Evolutionary conservation across 2,329 filamentous ascomycete genomes (phyloP), one percentile per base, ranked within the genome.

Genomic region (Aspergillus nomiae): DNA sequence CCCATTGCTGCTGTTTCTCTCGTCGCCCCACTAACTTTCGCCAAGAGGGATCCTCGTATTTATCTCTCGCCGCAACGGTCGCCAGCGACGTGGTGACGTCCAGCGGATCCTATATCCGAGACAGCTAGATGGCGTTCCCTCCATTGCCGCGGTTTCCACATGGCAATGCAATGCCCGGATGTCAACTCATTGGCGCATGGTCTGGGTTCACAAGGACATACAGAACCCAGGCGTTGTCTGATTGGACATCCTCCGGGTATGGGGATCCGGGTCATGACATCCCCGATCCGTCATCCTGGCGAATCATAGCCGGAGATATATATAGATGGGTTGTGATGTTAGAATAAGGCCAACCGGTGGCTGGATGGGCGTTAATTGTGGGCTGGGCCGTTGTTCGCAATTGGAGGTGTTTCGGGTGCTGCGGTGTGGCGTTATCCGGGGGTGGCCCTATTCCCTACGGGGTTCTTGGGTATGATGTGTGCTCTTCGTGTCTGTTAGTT

Each of bases 31-130:
- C 30, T 50, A 19, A 30, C 46, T 30, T 54, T 36, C 28, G 51
- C 51, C 51, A 54, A 54, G 51, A n/a, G 45, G 24, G 16, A 36
- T 53, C 30, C 51, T 54, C 51, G 51, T 54, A 54, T 54, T 53
- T 19, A 30, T 16, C 14, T 53, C 14, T 53, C 26, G 24, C 50
- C 21, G 43, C 43, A 46, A 24, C n/a, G 0, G n/a, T 21, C 3
- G n/a, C 21, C 24, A 48, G 38, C 36, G 10, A 45, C 46, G 7
- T 4, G 24, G 46, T 50, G 46, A 50, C 46, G 46, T 30, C 24
- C 12, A 19, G 46, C 26, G 46, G 46, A 50, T 16, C 14, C 46
- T 10, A 30, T 19, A 50, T 28, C 46, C 46, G 24, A 50, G 11
- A 30, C 48, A 32, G 1, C 28, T 9, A n/a, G 28, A 19, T 51